Evolutionary conservation across 1,139 yeast species (phyloP).

Genomic region (Debaryomyces udenii): DNA sequence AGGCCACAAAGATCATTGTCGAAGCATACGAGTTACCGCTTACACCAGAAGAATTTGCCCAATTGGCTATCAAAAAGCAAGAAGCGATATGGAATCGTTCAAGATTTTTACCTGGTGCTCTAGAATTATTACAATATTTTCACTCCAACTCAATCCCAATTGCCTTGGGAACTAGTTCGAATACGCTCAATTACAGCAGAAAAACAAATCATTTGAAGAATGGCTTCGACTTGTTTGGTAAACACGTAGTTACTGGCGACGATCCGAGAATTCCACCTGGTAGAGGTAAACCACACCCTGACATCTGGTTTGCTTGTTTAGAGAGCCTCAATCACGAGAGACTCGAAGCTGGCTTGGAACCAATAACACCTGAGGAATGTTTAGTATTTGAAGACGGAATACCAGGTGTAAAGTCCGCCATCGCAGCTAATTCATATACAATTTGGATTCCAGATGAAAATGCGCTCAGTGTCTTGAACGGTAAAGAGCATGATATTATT

Average conservation of each 20-base stretch:
- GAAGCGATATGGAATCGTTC: conserved; percentile 62
- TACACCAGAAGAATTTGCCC: conserved; percentile 63
- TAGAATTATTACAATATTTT: conserved; percentile 61
- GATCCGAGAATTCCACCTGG: conserved; percentile 80
- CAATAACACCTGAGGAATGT: conserved; percentile 73
- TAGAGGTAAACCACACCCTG: conserved; percentile 90
- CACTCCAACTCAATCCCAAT: conserved; percentile 60
- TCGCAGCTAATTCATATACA: conserved; percentile 80
- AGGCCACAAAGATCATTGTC: conserved; percentile 60
- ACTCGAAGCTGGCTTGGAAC: conserved; percentile 33
- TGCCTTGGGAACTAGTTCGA: conserved; percentile 92
- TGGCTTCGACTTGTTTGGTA: conserved; percentile 64
- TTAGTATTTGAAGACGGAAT: conserved; percentile 92
- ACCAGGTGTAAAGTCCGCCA: conserved; percentile 84
- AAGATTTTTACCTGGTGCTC: conserved; percentile 81
- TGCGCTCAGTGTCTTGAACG: conserved; percentile 57
- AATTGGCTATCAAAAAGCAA: conserved; percentile 58
- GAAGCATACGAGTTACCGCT: conserved; percentile 69
- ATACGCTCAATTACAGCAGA: conserved; percentile 54
- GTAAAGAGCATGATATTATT: conserved; percentile 47
- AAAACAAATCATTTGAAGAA: conserved; percentile 71
- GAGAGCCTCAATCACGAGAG: conserved; percentile 60
- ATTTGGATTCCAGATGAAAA: conserved; percentile 90
- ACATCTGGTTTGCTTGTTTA: conserved; percentile 86
- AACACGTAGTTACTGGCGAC: conserved; percentile 83